Conservation (phyloP, 768 basidiomycete genomes). For the Kwoniella pini region DNA sequence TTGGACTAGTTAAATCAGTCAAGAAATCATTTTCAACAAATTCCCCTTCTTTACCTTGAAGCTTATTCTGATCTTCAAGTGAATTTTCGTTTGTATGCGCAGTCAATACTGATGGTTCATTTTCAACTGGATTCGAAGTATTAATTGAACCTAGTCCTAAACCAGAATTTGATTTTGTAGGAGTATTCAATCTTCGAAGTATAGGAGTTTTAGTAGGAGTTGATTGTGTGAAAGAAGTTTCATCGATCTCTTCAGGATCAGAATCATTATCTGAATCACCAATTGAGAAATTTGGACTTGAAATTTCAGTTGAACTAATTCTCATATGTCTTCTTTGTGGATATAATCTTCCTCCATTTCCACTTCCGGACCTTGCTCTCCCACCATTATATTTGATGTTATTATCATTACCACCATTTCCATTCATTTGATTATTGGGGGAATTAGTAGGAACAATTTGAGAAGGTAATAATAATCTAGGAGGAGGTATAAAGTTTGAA, state of each 20-base stretch:
- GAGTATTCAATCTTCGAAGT: neutral
- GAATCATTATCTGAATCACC: constrained; percentile 56
- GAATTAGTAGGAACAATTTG: constrained; percentile 33
- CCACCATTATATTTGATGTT: neutral
- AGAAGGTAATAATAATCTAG: constrained; percentile 41
- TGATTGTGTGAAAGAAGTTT: neutral
- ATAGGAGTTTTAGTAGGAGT: constrained; percentile 3
- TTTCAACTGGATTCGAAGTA: too few relatives aligned
- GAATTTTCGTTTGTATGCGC: neutral
- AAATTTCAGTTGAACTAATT: constrained; percentile 69
- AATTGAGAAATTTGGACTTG: constrained; percentile 65
- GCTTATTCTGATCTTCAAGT: constrained; percentile 11
- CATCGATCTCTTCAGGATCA: constrained; percentile 52
- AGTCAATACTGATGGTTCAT: too few relatives aligned
- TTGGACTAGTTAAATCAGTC: constrained; percentile 29
- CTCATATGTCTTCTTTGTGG: constrained; percentile 56
- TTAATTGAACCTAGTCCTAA: neutral
- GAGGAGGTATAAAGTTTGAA: constrained; percentile 35
- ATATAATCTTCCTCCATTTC: neutral
- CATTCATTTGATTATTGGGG: constrained; percentile 16
- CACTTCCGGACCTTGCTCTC: neutral
- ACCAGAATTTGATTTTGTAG: neutral
- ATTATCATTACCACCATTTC: too few relatives aligned
- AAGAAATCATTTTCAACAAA: constrained; percentile 9
- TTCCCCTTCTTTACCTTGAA: neutral